Conservation (phyloP, 2,329 filamentous ascomycete species). For the Grosmannia huntii region DNA sequence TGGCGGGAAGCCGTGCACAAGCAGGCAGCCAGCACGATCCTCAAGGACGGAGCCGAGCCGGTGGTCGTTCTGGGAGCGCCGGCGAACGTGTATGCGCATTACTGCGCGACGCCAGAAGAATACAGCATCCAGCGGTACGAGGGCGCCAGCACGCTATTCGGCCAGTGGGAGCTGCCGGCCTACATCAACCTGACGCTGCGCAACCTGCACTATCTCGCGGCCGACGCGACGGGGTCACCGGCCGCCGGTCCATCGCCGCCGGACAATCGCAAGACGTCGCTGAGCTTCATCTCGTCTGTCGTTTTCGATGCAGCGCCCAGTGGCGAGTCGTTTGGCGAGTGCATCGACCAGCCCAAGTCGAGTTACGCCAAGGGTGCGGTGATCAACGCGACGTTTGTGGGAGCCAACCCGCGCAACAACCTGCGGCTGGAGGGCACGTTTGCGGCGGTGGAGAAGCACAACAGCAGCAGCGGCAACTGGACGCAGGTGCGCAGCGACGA, state of each 20-base stretch:
- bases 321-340: conserved; percentile 54
- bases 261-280: conserved; percentile 61
- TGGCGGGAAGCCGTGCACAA: conserved; percentile 61
- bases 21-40: conserved; percentile 29
- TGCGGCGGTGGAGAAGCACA: conserved; percentile 56
- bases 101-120: conserved; percentile 68
- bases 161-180: conserved; percentile 67
- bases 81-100: conserved; percentile 82
- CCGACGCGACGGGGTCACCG: conserved; percentile 28
- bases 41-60: conserved; percentile 33
- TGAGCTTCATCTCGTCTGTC: conserved; percentile 71
- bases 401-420: conserved; percentile 81
- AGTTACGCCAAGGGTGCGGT: conserved; percentile 43
- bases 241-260: conserved; percentile 54
- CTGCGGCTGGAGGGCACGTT: conserved; percentile 66
- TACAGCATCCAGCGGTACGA: conserved; percentile 64
- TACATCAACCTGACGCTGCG: conserved; percentile 78
- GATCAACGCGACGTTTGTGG: conserved; percentile 60
- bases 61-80: conserved; percentile 79
- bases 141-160: conserved; percentile 84
- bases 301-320: conserved; percentile 57
- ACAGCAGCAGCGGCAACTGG: conserved; percentile 38
- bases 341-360: conserved; percentile 38
- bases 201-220: conserved; percentile 53
- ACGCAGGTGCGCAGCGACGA: conserved; percentile 54